Base-by-base conservation (phyloP, 768 basidiomycete genomes). In the Mycena galopus region DNA sequence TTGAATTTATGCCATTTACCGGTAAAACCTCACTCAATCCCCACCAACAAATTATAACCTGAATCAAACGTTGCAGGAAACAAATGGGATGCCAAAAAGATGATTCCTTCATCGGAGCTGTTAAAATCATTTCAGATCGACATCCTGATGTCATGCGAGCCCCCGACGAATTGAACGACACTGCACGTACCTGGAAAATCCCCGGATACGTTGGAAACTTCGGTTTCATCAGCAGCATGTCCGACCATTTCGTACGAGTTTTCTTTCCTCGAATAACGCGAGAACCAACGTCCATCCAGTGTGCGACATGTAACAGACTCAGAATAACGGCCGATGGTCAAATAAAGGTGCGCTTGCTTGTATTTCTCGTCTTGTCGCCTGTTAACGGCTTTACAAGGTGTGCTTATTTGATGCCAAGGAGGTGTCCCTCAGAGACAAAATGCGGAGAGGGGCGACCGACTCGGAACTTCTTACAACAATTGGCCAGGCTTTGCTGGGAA, bases 141-240 rank as follows among this genome's bases (percentile, higher is more conserved):
- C 85, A 94, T 76, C 88, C 92, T 6, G 76, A 73, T 12, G 80
- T 92, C n/a, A 77, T 78, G 23, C 91, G 93, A 44, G 87, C 88
- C 19, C 79, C 88, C n/a, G 92, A 93, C 74, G 89, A 92, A 64
- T 79, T 87, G 53, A 93, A 93, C 76, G 93, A 95, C 76, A 96
- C 94, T n/a, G 93, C 94, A 23, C 89, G 93, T 59, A 91, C 90
- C 27, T 96, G 93, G 88, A 82, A 86, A 73, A 89, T 96, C 63
- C 93, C 92, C 0, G 92, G 92, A 7, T 89, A 91, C 78, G 74
- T 72, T 70, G 95, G 95, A 27, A 89, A 85, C 78, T 88, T 92
- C 80, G 95, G 92, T n/a, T 95, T 96, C 82, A 97, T 97, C 78
- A 94, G 91, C 78, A 95, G 93, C 84, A 96, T 96, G 95, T 96